A percentile compares a stretch with the other conserved stretches of the same genome.
Conservation (phyloP, 176 grass and related monocot species). For the Cenchrus purpureus region DNA sequence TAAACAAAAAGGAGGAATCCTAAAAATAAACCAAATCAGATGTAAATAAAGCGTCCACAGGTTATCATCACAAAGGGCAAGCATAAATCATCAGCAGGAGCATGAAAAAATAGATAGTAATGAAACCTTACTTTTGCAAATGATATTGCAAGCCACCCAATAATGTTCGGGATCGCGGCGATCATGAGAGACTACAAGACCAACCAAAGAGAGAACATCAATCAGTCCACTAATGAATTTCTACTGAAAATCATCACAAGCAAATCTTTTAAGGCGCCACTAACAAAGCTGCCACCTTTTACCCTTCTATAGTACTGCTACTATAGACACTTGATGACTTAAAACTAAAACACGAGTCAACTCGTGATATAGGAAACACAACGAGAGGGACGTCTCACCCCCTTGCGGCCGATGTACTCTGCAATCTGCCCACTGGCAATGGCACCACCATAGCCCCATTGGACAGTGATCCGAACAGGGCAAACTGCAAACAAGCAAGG, state of each 20-base stretch:
- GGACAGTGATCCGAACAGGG: constrained; percentile 79
- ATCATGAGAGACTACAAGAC: constrained; percentile 84
- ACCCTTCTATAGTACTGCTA: not conserved
- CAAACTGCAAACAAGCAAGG: constrained; percentile 55
- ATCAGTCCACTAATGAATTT: constrained; percentile 5
- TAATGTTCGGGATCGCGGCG: constrained; percentile 92
- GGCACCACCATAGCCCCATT: constrained; percentile 89
- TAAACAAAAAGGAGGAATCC: constrained; percentile 97
- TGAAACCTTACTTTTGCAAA: constrained; percentile 75
- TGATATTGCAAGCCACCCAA: constrained; percentile 94
- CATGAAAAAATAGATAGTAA: not conserved
- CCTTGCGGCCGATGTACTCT: constrained; percentile 90
- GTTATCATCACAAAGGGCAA: not conserved
- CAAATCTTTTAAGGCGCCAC: not conserved
- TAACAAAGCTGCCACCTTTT: not conserved
- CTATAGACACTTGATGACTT: not conserved
- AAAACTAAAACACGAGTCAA: not conserved
- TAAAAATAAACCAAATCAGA: constrained; percentile 44
- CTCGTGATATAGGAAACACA: not conserved
- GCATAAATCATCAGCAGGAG: constrained; percentile 2
- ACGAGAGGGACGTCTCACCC: constrained; percentile 47
- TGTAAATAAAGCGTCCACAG: not conserved
- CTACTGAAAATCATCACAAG: not conserved
- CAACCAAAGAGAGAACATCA: constrained; percentile 24
- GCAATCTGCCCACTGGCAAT: constrained; percentile 92